These are phyloP conservation scores for Lichtheimia ramosa DNA, from an alignment of 371 early-diverging fungal genomes.

Conservation along the genomic window DNA sequence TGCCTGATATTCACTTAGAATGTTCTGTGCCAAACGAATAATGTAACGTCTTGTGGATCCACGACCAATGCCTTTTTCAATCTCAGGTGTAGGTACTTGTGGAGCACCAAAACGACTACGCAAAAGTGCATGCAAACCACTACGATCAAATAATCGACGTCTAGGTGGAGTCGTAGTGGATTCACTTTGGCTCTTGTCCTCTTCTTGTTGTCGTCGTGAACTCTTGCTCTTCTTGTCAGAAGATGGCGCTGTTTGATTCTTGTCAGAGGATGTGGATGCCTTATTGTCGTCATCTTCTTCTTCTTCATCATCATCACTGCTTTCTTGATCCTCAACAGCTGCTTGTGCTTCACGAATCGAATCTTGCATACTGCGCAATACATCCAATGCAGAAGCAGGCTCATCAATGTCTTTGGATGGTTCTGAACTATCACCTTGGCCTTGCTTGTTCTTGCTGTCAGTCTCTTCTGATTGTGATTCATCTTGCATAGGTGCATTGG, in stretches of 20 bases:
- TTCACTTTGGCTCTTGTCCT: slow-evolving; percentile 3
- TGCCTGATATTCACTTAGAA: slow-evolving; percentile 5
- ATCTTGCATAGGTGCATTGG: slow-evolving; percentile 23
- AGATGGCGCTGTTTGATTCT: not conserved
- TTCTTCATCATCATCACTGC: slow-evolving; percentile 12
- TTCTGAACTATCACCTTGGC: not conserved
- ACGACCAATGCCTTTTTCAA: slow-evolving; percentile 38
- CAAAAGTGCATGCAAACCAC: slow-evolving; percentile 27
- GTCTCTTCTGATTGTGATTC: slow-evolving; percentile 5
- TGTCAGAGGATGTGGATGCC: slow-evolving; percentile 5
- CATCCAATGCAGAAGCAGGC: not conserved
- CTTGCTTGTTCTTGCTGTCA: slow-evolving; percentile 2
- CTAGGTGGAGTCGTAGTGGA: slow-evolving; percentile 2
- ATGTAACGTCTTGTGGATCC: slow-evolving; percentile 38
- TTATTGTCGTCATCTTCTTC: slow-evolving; percentile 12
- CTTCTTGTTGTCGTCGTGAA: not conserved
- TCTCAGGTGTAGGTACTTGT: slow-evolving; percentile 7
- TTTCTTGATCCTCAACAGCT: slow-evolving; percentile 2
- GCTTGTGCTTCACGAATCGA: slow-evolving; percentile 3
- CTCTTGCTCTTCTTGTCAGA: not conserved
- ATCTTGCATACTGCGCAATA: slow-evolving; percentile 9
- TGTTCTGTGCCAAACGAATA: slow-evolving; percentile 31
- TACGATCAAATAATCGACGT: slow-evolving; percentile 28
- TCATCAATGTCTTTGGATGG: not conserved
- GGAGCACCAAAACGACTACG: slow-evolving; percentile 26